These are phyloP conservation scores for Domatiomyces globalis DNA, from an alignment of 2,329 filamentous ascomycete species.

Conservation along the genomic window DNA sequence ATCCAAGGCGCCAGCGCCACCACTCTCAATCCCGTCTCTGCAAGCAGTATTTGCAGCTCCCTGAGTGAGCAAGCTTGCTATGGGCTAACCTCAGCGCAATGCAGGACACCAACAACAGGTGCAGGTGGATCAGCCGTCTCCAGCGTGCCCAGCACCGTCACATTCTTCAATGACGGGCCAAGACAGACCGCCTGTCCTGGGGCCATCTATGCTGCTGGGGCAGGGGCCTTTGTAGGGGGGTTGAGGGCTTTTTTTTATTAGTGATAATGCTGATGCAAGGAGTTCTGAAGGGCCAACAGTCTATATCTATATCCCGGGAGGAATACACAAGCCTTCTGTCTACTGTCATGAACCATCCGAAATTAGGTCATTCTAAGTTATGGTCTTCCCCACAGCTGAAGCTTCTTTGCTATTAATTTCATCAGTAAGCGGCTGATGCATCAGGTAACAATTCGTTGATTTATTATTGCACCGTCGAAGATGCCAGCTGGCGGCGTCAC, in stretches of 20 bases:
- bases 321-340: no score
- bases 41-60: slow-evolving; percentile 33
- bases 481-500: no score
- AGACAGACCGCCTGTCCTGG: slow-evolving; percentile 21
- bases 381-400: no score
- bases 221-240: slow-evolving; percentile 32
- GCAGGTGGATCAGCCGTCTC: slow-evolving; percentile 12
- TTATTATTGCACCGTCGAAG: no score
- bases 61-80: slow-evolving; percentile 35
- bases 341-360: no score
- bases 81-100: slow-evolving; percentile 34
- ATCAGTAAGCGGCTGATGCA: no score
- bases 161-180: slow-evolving; percentile 14
- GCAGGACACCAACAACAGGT: slow-evolving; percentile 25
- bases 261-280: neutral
- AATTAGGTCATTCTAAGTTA: no score
- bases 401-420: no score
- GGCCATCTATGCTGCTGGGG: slow-evolving; percentile 29
- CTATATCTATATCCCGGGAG: no score
- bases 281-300: neutral
- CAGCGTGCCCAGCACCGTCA: slow-evolving; percentile 8
- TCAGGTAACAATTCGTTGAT: no score
- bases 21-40: slow-evolving; percentile 22
- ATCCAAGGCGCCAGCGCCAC: slow-evolving; percentile 31
- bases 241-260: slow-evolving; percentile 14